Evolutionary conservation across 192 early-diverging fungal species (phyloP).

Genomic region (Mortierella claussenii): DNA sequence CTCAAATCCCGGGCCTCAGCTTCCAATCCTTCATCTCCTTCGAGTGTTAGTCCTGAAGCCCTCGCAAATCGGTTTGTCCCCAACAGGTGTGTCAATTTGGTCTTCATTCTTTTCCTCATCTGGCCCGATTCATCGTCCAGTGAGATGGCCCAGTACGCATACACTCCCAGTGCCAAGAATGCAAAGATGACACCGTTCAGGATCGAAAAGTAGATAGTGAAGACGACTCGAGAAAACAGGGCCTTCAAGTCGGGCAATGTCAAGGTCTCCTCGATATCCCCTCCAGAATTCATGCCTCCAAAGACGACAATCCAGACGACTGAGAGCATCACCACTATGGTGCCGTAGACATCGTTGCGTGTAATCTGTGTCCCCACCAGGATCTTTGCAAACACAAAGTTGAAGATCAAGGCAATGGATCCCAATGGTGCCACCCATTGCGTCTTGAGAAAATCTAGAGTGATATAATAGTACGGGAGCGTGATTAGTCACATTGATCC

Average conservation of each 20-base stretch:
- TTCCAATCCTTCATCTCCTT: slow-evolving; percentile 25
- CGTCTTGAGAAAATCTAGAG: slow-evolving; percentile 68
- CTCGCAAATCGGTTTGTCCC: slow-evolving; percentile 37
- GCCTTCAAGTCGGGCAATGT: slow-evolving; percentile 60
- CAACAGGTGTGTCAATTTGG: slow-evolving; percentile 17
- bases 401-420: slow-evolving; percentile 66
- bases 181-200: slow-evolving; percentile 57
- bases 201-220: slow-evolving; percentile 65
- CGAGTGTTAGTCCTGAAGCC: slow-evolving; percentile 44
- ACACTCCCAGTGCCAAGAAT: slow-evolving; percentile 54
- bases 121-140: slow-evolving; percentile 35
- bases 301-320: slow-evolving; percentile 71
- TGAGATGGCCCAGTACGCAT: slow-evolving; percentile 57
- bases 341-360: slow-evolving; percentile 61
- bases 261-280: slow-evolving; percentile 61
- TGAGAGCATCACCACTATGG: slow-evolving; percentile 62
- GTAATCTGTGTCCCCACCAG: slow-evolving; percentile 67
- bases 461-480: background rate
- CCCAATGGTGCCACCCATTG: slow-evolving; percentile 71
- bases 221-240: slow-evolving; percentile 56
- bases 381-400: slow-evolving; percentile 69
- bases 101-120: slow-evolving; percentile 43
- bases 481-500: slow-evolving; percentile 2
- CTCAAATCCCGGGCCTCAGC: slow-evolving; percentile 32
- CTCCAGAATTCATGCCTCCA: slow-evolving; percentile 61